Base-by-base conservation (phyloP, 2,329 filamentous ascomycete genomes). In the Trichoderma endophyticum region DNA sequence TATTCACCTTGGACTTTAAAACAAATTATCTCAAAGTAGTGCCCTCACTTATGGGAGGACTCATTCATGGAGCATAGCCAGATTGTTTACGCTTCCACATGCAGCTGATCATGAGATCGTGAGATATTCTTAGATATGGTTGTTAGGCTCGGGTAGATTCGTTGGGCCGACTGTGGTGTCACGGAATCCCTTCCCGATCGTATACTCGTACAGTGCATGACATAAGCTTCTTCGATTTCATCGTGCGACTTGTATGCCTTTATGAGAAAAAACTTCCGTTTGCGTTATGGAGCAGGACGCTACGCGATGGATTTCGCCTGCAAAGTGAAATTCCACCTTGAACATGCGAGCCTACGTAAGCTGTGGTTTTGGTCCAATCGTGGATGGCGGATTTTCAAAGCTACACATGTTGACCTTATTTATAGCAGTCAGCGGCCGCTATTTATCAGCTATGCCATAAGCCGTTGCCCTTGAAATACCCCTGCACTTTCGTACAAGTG, bases 361-460 rank as follows among this genome's bases (percentile, higher is more conserved):
- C 48, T 39, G 12, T 24, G 1, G n/a, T 21, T 36, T 26, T 39
- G 6, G 21, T 32, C 28, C 56, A 18, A 12, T 32, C 32, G 36
- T 30, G 24, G 21, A 30, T 15, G 4, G 15, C 64, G 15, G n/a
- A 28, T 51, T 32, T 60, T 34, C 57, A 60, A 54, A 12, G 57
- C 57, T 48, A 28, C 54, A 59, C 8, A 18, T 21, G 30, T 43
- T 18, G 43, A n/a, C 32, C 24, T 64, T 68, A 68, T 68, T 68
- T 68, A 59, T 68, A 68, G 65, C 54, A 11, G 54, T 68, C 54
- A 68, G 51, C 65, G 28, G 12, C 36, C 36, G 14, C 24, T 32
- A 15, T 68, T 68, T 39, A 34, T 68, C 34, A 68, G 65, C 65
- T 43, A 5, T 32, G 36, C 34, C 51, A 68, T 68, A 68, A 68